Evolutionary conservation across 225 moss, liverwort and hornwort species (phyloP).

Genomic region (Bryoerythrophyllum caledonicum): DNA sequence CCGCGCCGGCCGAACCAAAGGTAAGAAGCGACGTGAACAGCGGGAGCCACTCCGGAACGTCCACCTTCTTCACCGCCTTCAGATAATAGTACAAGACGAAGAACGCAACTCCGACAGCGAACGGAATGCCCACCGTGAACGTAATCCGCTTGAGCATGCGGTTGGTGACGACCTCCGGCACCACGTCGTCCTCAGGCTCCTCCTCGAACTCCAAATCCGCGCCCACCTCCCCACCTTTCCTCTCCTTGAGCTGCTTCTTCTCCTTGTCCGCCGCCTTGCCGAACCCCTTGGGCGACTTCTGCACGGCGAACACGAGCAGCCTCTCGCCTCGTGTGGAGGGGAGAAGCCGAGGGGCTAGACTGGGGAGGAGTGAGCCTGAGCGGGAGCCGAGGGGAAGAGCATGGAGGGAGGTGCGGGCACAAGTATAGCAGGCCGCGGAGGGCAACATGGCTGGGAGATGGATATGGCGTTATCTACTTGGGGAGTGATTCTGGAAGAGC

Average conservation of each 20-base stretch:
- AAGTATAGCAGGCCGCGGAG: slow-evolving; percentile 21
- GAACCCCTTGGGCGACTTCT: slow-evolving; percentile 65
- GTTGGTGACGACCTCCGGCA: slow-evolving; percentile 96
- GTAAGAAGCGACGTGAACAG: slow-evolving; percentile 79
- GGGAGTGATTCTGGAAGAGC: neutral
- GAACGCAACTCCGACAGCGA: slow-evolving; percentile 64
- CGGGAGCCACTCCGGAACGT: slow-evolving; percentile 97
- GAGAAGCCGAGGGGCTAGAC: neutral
- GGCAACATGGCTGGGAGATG: slow-evolving; percentile 37
- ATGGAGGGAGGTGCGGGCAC: slow-evolving; percentile 18
- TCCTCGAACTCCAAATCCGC: slow-evolving; percentile 17
- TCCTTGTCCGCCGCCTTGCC: slow-evolving; percentile 48
- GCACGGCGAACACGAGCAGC: slow-evolving; percentile 29
- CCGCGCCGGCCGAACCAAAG: slow-evolving; percentile 84
- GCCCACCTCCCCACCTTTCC: neutral
- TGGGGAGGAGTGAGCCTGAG: slow-evolving; percentile 1
- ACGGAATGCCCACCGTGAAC: slow-evolving; percentile 77
- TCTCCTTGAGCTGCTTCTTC: slow-evolving; percentile 32
- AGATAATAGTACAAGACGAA: slow-evolving; percentile 82
- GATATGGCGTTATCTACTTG: neutral
- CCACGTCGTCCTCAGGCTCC: slow-evolving; percentile 60
- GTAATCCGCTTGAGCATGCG: slow-evolving; percentile 87
- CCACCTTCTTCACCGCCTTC: slow-evolving; percentile 84
- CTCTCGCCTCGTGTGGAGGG: neutral
- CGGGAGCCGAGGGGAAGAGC: slow-evolving; percentile 21